phyloP scores from a whole-genome alignment of 495 filamentous ascomycete genomes.

The Penicillium herquei region DNA sequence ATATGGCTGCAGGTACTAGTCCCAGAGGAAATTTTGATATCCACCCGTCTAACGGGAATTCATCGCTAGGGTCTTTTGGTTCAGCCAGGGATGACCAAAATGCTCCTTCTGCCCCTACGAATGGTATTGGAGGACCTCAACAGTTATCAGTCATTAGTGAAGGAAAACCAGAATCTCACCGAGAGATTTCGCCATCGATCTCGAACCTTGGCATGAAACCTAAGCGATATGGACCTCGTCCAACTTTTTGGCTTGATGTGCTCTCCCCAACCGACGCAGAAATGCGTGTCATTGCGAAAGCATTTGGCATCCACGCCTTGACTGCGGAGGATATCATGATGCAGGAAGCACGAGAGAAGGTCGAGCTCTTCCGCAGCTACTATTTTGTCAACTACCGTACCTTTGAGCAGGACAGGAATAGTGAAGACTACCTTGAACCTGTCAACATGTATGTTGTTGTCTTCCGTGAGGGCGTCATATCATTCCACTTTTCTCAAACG shows the following conservation, averaged over 20 bases:
- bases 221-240: slow-evolving; percentile 79
- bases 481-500: slow-evolving; percentile 91
- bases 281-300: slow-evolving; percentile 86
- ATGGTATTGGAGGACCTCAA: slow-evolving; percentile 18
- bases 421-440: slow-evolving; percentile 85
- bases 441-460: slow-evolving; percentile 98
- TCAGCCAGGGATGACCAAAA: neutral
- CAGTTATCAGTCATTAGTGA: slow-evolving; percentile 37
- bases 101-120: neutral
- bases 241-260: slow-evolving; percentile 95
- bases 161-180: slow-evolving; percentile 27
- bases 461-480: slow-evolving; percentile 91
- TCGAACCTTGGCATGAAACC: slow-evolving; percentile 41
- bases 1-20: neutral
- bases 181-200: slow-evolving; percentile 22
- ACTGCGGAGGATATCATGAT: slow-evolving; percentile 97
- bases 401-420: slow-evolving; percentile 89
- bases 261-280: slow-evolving; percentile 86
- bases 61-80: slow-evolving; percentile 2
- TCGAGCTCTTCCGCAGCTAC: slow-evolving; percentile 94
- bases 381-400: slow-evolving; percentile 98
- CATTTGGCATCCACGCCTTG: slow-evolving; percentile 91
- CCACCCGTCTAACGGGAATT: neutral
- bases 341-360: slow-evolving; percentile 91
- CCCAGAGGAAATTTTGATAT: too few species aligned